Evolutionary conservation across 1,284 basidiomycete genomes (phyloP), one percentile per base, ranked within the genome.

Genomic region (Inonotus obliquus): DNA sequence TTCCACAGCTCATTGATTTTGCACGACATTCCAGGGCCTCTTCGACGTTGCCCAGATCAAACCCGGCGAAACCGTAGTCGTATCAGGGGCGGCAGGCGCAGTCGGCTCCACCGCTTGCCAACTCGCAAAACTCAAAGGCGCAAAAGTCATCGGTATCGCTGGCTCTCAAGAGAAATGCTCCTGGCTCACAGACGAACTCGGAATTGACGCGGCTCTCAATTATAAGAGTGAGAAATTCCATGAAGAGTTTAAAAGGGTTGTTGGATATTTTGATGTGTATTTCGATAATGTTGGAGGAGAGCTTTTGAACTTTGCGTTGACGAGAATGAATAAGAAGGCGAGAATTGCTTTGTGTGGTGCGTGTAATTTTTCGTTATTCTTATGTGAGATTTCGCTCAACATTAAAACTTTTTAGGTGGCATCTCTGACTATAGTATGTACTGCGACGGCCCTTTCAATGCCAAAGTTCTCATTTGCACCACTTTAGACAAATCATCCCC

Each of bases 231-330:
- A 80, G 39, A 84, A 80, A 11, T 96, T 94, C 77, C 76, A 75
- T 62, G 72, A 83, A 39, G 83, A 92, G 54, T 83, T 89, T 71
- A 85, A 82, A 71, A 73, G 79, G 37, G 72, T 69, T 11, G 78
- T 87, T 52, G 85, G 84, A 2, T 89, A 84, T 67, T 67, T 90
- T 10, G 91, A 95, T 67, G 87, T 91, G 4, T 92, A 81, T 75
- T 95, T 94, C 70, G 93, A 95, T 72, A 95, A 95, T 70, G 92
- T 94, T 61, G 92, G 92, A 23, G 92, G 92, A 1, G 85, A 91
- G 45, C 89, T 92, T 54, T 78, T 96, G 64, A 88, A 96, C 71
- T 78, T 92, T 69, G 82, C 84, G 37, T 74, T 96, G 63, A 81
- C 81, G 41, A 77, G 88, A 62, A 73, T 96, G 72, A 93, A 94